Evolutionary conservation across 371 early-diverging fungal genomes (phyloP).

Genomic region (Gilbertella persicaria): DNA sequence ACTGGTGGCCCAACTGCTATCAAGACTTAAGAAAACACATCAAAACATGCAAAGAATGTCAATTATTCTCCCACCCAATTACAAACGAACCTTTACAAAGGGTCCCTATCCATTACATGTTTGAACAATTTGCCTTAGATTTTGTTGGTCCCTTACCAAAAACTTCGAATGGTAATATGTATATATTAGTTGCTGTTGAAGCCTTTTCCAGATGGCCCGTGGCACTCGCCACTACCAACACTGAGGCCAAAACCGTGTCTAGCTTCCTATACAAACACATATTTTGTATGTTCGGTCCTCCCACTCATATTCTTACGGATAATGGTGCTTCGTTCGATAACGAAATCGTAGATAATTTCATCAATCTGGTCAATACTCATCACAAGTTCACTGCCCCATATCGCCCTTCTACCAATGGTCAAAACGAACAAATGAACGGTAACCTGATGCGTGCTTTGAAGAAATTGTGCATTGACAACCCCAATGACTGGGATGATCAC

Average conservation of each 20-base stretch:
- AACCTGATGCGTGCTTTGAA: slow-evolving; percentile 8
- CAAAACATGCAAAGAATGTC: background rate
- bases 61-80: background rate
- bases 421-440: slow-evolving; percentile 21
- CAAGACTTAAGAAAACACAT: background rate
- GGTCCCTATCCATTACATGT: slow-evolving; percentile 11
- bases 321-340: slow-evolving; percentile 3
- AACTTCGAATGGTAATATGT: slow-evolving; percentile 26
- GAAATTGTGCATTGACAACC: background rate
- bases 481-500: background rate
- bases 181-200: slow-evolving; percentile 50
- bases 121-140: slow-evolving; percentile 36
- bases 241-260: slow-evolving; percentile 27
- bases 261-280: slow-evolving; percentile 39
- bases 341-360: background rate
- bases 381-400: slow-evolving; percentile 12
- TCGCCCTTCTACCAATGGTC: slow-evolving; percentile 22
- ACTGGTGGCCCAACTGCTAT: slow-evolving; percentile 12
- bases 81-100: background rate
- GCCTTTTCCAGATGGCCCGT: slow-evolving; percentile 41
- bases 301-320: slow-evolving; percentile 18
- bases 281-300: slow-evolving; percentile 32
- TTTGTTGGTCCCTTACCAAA: slow-evolving; percentile 37
- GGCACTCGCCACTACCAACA: slow-evolving; percentile 30
- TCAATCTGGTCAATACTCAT: background rate